phyloP scores from a whole-genome alignment of 2,329 filamentous ascomycete genomes.

The Trichoderma afroharzianum region DNA sequence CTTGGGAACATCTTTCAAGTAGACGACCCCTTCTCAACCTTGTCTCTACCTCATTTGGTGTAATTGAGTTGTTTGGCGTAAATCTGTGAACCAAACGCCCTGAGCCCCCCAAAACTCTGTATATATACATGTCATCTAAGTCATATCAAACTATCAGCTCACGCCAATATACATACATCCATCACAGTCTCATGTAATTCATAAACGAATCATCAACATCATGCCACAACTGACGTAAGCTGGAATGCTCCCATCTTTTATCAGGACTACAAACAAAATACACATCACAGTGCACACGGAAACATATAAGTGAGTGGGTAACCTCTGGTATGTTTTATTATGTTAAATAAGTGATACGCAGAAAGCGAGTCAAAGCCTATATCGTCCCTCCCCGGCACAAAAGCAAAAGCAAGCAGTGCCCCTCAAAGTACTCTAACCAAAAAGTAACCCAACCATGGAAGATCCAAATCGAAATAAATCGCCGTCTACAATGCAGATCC shows the following conservation, averaged over 20 bases:
- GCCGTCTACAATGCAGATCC: slow-evolving; percentile 6
- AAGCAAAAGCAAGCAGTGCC: slow-evolving; percentile 13
- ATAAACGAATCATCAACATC: not conserved
- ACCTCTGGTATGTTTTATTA: slow-evolving; percentile 60
- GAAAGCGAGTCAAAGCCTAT: slow-evolving; percentile 57
- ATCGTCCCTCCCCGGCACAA: slow-evolving; percentile 27
- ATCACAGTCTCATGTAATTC: not conserved
- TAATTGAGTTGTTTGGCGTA: not conserved
- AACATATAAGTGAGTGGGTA: slow-evolving; percentile 52
- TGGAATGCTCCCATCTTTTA: not conserved
- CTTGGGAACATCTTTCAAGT: not conserved
- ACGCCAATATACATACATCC: not conserved
- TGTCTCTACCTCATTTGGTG: not conserved
- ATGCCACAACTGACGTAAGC: not conserved
- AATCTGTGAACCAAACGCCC: too few relatives aligned
- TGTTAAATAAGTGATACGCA: slow-evolving; percentile 56
- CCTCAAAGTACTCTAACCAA: not conserved
- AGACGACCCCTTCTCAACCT: not conserved
- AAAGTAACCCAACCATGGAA: not conserved
- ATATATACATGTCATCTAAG: not conserved
- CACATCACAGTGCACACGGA: not conserved
- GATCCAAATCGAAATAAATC: not conserved
- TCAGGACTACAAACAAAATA: not conserved
- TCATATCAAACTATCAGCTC: not conserved
- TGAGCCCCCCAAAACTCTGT: not conserved